phyloP scores from a whole-genome alignment of 768 basidiomycete genomes.

The Rubroboletus pulcherrimus region DNA sequence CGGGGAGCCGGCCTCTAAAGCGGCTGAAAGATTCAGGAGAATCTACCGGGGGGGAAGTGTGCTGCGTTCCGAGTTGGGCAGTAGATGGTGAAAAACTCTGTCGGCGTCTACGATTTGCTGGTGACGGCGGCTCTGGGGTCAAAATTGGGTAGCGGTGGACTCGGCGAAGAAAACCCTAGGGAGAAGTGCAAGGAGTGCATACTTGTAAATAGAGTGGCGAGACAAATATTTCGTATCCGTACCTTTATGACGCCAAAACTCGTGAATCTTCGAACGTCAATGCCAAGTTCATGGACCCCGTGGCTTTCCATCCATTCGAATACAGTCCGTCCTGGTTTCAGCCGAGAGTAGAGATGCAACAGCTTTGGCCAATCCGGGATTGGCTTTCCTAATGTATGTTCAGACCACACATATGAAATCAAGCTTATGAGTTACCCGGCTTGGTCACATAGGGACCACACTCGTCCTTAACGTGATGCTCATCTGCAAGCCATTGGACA shows the following conservation, averaged over 20 bases:
- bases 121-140: slow-evolving; percentile 36
- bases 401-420: not conserved
- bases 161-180: slow-evolving; percentile 85
- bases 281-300: slow-evolving; percentile 64
- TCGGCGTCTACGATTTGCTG: slow-evolving; percentile 25
- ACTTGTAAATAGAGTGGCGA: not conserved
- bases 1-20: slow-evolving; percentile 22
- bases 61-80: slow-evolving; percentile 11
- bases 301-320: slow-evolving; percentile 85
- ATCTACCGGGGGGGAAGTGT: slow-evolving; percentile 2
- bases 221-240: slow-evolving; percentile 2
- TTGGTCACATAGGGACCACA: slow-evolving; percentile 90
- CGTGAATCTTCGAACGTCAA: slow-evolving; percentile 92
- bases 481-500: slow-evolving; percentile 84
- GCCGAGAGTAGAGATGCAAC: slow-evolving; percentile 78
- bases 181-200: too few species aligned
- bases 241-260: slow-evolving; percentile 98
- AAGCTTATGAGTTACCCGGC: slow-evolving; percentile 42
- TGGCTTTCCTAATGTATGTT: slow-evolving; percentile 39
- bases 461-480: slow-evolving; percentile 80
- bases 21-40: slow-evolving; percentile 12
- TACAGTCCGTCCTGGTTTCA: slow-evolving; percentile 80
- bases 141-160: slow-evolving; percentile 92
- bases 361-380: slow-evolving; percentile 87
- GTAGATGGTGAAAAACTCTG: slow-evolving; percentile 29